phyloP scores from a whole-genome alignment of 768 basidiomycete genomes.

The Naematelia aurantialba region DNA sequence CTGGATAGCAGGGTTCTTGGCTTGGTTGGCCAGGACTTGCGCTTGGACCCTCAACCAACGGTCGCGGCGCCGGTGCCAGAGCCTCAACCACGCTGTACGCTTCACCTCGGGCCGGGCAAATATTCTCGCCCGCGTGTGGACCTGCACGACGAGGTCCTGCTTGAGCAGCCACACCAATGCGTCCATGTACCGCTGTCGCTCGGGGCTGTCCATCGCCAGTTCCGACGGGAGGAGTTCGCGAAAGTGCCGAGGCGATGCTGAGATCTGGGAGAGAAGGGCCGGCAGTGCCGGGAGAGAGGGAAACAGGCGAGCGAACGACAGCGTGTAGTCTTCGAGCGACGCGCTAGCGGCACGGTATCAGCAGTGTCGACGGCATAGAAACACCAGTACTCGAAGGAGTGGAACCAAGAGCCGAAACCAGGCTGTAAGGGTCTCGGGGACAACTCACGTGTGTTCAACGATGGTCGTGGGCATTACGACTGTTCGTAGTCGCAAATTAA shows the following conservation, averaged over 20 bases:
- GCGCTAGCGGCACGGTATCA: conserved; percentile 6
- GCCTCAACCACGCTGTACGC: conserved; percentile 56
- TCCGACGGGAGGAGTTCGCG: conserved; percentile 64
- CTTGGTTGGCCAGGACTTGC: no score
- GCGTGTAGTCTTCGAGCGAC: conserved; percentile 56
- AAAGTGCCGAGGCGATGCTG: conserved; percentile 64
- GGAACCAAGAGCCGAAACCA: no score
- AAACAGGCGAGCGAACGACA: conserved; percentile 21
- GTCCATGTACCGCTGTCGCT: conserved; percentile 68
- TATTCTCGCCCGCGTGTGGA: conserved; percentile 80
- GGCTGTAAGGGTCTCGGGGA: no score
- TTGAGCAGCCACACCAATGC: conserved; percentile 89
- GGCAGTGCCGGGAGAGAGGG: conserved; percentile 45
- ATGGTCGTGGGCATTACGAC: conserved; percentile 63
- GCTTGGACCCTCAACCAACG: conserved; percentile 20
- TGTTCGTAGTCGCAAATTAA: conserved; percentile 74
- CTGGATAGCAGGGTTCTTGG: no score
- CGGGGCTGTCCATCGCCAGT: conserved; percentile 49
- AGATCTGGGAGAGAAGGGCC: conserved; percentile 69
- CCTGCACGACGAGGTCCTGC: conserved; percentile 74
- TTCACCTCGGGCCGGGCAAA: conserved; percentile 76
- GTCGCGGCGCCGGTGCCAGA: conserved; percentile 38
- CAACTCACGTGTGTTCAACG: conserved; percentile 39
- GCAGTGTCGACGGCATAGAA: conserved; percentile 54
- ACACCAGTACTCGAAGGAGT: no score